A percentile compares a stretch with the other conserved stretches of the same genome.
phyloP scores from a whole-genome alignment of 139 green algal genomes.

The Pseudopediastrum boryanum region DNA sequence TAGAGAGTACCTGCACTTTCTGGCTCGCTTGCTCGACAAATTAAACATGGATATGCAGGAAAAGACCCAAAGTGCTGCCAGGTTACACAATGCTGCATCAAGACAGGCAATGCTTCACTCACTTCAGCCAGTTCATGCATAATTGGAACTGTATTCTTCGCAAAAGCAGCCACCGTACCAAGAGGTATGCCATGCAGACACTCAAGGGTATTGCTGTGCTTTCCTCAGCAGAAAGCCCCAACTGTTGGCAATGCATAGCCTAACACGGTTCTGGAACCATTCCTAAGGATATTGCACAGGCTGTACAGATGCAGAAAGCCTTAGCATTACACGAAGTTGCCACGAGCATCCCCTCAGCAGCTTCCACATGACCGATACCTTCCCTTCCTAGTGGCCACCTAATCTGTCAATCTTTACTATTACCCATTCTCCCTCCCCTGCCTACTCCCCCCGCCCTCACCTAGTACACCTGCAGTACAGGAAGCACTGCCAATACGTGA shows the following conservation, averaged over 20 bases:
- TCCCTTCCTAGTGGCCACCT: background rate
- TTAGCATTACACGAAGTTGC: background rate
- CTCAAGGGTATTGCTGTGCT: no score
- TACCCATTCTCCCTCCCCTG: background rate
- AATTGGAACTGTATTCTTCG: no score
- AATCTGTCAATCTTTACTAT: background rate
- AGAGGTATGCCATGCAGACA: no score
- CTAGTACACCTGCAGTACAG: constrained; percentile 83
- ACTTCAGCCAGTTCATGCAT: no score
- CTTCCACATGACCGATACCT: background rate
- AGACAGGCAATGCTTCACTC: no score
- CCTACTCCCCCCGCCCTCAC: background rate
- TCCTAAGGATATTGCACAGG: background rate
- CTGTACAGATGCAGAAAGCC: background rate
- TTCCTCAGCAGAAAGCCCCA: no score
- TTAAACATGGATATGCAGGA: background rate
- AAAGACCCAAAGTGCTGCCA: background rate
- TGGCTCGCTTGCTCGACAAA: background rate
- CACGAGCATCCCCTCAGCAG: background rate
- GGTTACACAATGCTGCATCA: no score
- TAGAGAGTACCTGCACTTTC: background rate
- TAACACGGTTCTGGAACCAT: no score
- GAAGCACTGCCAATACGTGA: constrained; percentile 92
- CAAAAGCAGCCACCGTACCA: no score
- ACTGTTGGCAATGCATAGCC: no score